Conservation (phyloP, 2,329 filamentous ascomycete genomes). For the Colletotrichum incanum region DNA sequence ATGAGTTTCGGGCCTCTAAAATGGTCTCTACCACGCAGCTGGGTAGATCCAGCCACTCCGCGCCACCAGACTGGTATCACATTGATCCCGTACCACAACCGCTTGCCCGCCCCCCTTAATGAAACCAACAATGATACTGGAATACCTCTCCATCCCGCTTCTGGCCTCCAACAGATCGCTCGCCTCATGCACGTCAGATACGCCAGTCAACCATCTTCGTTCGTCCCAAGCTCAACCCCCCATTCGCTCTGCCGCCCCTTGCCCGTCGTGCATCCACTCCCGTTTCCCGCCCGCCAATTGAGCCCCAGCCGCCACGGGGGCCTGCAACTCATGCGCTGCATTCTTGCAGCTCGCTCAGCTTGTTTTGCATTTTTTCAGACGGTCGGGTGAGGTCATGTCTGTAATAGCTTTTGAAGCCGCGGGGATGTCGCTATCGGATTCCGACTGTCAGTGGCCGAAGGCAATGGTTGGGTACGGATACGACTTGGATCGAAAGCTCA, state of each 20-base stretch:
- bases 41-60: constrained; percentile 39
- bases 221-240: constrained; percentile 19
- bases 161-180: constrained; percentile 38
- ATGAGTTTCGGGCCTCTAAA: constrained; percentile 26
- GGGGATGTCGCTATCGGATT: not conserved
- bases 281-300: constrained; percentile 20
- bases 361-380: constrained; percentile 6
- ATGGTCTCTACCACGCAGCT: constrained; percentile 34
- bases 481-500: constrained; percentile 11
- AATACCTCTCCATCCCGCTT: constrained; percentile 33
- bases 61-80: constrained; percentile 25
- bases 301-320: not conserved
- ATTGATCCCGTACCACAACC: constrained; percentile 31
- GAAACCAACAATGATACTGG: constrained; percentile 1
- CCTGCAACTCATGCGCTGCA: constrained; percentile 9
- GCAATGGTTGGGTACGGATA: not conserved
- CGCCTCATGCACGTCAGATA: constrained; percentile 41
- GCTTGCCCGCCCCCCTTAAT: constrained; percentile 4
- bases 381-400: constrained; percentile 15
- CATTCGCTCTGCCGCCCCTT: constrained; percentile 29
- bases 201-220: constrained; percentile 22
- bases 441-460: not conserved
- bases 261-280: constrained; percentile 27
- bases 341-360: not conserved
- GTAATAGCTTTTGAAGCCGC: not conserved